These are phyloP conservation scores for Dioscorea zingiberensis DNA, from an alignment of 106 monocot species.

Conservation along the genomic window DNA sequence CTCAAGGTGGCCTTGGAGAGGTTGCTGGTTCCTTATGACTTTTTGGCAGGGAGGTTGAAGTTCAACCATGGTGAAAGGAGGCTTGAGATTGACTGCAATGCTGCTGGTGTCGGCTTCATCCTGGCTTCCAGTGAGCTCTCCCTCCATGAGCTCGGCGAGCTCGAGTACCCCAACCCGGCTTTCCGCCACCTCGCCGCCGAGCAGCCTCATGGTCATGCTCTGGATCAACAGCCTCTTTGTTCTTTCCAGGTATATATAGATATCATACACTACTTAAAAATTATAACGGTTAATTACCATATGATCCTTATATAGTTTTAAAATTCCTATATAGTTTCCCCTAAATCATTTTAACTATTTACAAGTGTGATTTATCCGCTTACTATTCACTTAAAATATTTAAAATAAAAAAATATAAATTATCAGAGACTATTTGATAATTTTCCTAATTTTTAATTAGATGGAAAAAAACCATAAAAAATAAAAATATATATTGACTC, in stretches of 20 bases:
- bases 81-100: constrained; percentile 32
- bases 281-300: no score
- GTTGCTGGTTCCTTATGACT: constrained; percentile 36
- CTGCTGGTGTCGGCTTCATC: constrained; percentile 12
- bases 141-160: constrained; percentile 24
- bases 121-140: constrained; percentile 23
- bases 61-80: not conserved
- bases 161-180: constrained; percentile 26
- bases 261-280: no score
- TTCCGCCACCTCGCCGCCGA: constrained; percentile 21
- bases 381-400: no score
- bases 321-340: no score
- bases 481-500: no score
- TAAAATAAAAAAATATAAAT: no score
- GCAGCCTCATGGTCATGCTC: not conserved
- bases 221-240: not conserved
- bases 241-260: constrained; percentile 28
- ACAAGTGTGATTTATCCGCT: no score
- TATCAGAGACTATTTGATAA: no score
- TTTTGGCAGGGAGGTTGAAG: constrained; percentile 40
- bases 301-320: no score
- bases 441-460: no score
- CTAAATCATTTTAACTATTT: no score
- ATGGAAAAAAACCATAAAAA: no score
- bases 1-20: constrained; percentile 13